A percentile compares a stretch with the other conserved stretches of the same genome.
Evolutionary conservation across 2,329 filamentous ascomycete species (phyloP).

Genomic region (Hymenoscyphus infarciens): DNA sequence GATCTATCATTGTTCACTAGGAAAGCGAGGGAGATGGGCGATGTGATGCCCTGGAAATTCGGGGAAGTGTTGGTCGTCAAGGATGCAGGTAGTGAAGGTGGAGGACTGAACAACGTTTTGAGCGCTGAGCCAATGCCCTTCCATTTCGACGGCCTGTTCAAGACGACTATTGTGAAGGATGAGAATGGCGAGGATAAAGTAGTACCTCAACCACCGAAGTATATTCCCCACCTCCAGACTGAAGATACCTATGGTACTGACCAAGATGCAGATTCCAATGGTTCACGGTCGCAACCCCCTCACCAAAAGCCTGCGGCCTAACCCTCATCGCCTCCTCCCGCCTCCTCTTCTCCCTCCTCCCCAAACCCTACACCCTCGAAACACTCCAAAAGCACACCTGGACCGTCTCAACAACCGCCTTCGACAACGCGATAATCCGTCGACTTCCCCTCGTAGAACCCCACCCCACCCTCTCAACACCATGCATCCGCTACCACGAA

Average conservation of each 20-base stretch:
- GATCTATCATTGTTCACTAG: slow-evolving; percentile 44
- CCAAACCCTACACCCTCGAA: not conserved
- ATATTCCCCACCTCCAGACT: not conserved
- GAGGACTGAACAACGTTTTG: slow-evolving; percentile 50
- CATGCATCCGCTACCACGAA: slow-evolving; percentile 8
- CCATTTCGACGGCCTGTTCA: slow-evolving; percentile 56
- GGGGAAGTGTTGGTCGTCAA: slow-evolving; percentile 50
- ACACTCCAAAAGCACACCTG: not conserved
- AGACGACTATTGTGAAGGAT: slow-evolving; percentile 25
- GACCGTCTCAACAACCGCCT: slow-evolving; percentile 4
- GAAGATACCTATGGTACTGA: not conserved
- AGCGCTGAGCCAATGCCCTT: slow-evolving; percentile 54
- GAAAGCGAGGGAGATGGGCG: slow-evolving; percentile 46
- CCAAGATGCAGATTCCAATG: slow-evolving; percentile 3
- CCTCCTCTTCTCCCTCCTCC: slow-evolving; percentile 6
- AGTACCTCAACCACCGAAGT: slow-evolving; percentile 4
- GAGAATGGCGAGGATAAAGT: not conserved
- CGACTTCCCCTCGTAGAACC: not conserved
- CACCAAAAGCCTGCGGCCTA: slow-evolving; percentile 4
- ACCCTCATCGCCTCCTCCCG: slow-evolving; percentile 8
- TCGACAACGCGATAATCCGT: not conserved
- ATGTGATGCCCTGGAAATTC: slow-evolving; percentile 50
- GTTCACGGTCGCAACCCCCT: slow-evolving; percentile 4
- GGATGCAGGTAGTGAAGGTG: slow-evolving; percentile 43
- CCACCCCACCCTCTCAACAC: not conserved